A percentile compares a stretch with the other conserved stretches of the same genome.
Evolutionary conservation across 768 basidiomycete genomes (phyloP).

Genomic region (Xerocomellus chrysenteron): DNA sequence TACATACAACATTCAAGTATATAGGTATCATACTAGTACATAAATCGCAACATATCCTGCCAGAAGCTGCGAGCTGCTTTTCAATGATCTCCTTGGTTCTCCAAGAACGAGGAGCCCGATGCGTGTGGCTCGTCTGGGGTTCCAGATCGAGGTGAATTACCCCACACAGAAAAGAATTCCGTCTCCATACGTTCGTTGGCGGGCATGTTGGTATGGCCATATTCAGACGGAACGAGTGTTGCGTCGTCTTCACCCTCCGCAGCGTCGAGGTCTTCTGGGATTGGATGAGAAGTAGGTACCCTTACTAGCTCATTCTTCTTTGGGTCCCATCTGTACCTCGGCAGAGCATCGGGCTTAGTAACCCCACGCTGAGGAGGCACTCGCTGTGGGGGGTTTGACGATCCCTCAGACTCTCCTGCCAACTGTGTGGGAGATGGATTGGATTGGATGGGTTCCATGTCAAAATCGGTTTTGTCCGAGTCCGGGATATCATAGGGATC

Average conservation of each 20-base stretch:
- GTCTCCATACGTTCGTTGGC: neutral
- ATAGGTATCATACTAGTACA: neutral
- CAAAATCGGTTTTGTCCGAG: neutral
- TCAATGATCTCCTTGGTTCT: neutral
- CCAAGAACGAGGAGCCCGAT: neutral
- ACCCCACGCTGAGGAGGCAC: neutral
- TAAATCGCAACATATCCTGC: neutral
- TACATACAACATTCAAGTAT: neutral
- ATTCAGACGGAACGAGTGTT: constrained; percentile 17
- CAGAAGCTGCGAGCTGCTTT: no score
- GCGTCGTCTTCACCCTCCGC: constrained; percentile 11
- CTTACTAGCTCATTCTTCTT: neutral
- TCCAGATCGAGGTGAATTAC: neutral
- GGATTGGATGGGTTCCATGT: neutral
- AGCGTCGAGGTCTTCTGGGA: neutral
- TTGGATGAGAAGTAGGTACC: neutral
- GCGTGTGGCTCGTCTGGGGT: neutral
- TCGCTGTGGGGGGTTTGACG: neutral
- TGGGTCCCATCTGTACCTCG: constrained; percentile 14
- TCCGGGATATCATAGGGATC: neutral
- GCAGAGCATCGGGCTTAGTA: neutral
- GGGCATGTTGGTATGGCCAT: neutral
- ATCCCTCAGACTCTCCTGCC: no score
- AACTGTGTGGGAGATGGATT: neutral
- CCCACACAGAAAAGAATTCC: neutral